Evolutionary conservation across 2,329 filamentous ascomycete genomes (phyloP).

Genomic region (Trichoderma oligosporum): DNA sequence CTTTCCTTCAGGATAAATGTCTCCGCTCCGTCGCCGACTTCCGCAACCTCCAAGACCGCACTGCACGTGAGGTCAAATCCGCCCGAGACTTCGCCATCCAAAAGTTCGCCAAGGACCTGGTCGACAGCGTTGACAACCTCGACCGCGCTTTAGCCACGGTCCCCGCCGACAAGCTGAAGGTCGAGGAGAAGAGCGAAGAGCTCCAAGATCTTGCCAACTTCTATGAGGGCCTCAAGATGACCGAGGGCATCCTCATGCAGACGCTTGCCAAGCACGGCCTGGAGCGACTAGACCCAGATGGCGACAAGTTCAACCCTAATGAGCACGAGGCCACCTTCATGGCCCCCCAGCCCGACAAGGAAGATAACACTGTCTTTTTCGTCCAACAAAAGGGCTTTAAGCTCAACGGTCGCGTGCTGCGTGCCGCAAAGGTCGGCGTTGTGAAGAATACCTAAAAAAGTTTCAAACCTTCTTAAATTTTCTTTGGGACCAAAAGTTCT

Average conservation of each 20-base stretch:
- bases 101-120: conserved; percentile 89
- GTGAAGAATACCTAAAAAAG: conserved; percentile 68
- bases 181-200: conserved; percentile 47
- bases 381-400: conserved; percentile 95
- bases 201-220: conserved; percentile 73
- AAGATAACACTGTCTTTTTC: conserved; percentile 85
- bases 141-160: conserved; percentile 86
- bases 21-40: conserved; percentile 93
- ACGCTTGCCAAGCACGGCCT: conserved; percentile 93
- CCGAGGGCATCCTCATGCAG: conserved; percentile 78
- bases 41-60: conserved; percentile 95
- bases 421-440: conserved; percentile 93
- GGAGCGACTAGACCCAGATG: conserved; percentile 77
- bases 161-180: conserved; percentile 65
- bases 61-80: conserved; percentile 79
- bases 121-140: conserved; percentile 95
- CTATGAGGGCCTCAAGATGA: conserved; percentile 92
- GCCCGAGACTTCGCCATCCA: conserved; percentile 93
- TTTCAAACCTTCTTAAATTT: background rate
- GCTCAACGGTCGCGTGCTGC: conserved; percentile 83
- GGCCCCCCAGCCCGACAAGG: conserved; percentile 80
- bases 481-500: background rate
- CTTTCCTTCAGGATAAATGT: conserved; percentile 72
- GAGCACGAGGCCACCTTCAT: conserved; percentile 96
- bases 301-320: conserved; percentile 93